Evolutionary conservation across 2,329 filamentous ascomycete species (phyloP).

Genomic region (Paraphoma chrysanthemicola): DNA sequence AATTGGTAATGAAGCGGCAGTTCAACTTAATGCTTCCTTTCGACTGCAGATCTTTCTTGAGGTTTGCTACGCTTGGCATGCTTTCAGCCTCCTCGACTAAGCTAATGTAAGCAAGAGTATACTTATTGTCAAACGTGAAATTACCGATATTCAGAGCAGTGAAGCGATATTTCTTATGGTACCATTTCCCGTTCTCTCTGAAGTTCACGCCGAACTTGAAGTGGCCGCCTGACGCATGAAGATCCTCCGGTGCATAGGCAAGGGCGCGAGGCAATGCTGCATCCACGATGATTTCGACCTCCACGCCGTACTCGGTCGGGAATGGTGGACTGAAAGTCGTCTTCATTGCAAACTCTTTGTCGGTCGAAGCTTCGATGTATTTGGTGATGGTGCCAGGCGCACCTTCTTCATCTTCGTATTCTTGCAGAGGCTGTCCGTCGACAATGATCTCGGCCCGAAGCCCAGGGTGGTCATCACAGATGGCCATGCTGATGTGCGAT

Average conservation of each 20-base stretch:
- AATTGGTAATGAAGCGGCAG: conserved; percentile 3
- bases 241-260: not conserved
- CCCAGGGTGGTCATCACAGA: conserved; percentile 4
- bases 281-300: not conserved
- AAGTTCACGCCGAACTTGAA: not conserved
- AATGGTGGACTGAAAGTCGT: conserved; percentile 1
- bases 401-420: conserved; percentile 15
- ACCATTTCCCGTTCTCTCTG: not conserved
- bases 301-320: not conserved
- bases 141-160: conserved; percentile 13
- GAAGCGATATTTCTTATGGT: conserved; percentile 8
- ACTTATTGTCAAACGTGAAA: not conserved
- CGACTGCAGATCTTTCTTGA: not conserved
- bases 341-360: conserved; percentile 3
- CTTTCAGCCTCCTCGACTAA: conserved; percentile 1
- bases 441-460: conserved; percentile 14
- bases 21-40: conserved; percentile 4
- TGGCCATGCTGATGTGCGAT: conserved; percentile 14
- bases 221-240: not conserved
- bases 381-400: conserved; percentile 2
- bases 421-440: conserved; percentile 3
- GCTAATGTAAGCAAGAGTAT: not conserved
- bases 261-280: not conserved
- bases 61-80: not conserved
- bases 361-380: conserved; percentile 13